Evolutionary conservation across 2,329 filamentous ascomycete genomes (phyloP), one percentile per base, ranked within the genome.

Genomic region (Phialemonium atrogriseum): DNA sequence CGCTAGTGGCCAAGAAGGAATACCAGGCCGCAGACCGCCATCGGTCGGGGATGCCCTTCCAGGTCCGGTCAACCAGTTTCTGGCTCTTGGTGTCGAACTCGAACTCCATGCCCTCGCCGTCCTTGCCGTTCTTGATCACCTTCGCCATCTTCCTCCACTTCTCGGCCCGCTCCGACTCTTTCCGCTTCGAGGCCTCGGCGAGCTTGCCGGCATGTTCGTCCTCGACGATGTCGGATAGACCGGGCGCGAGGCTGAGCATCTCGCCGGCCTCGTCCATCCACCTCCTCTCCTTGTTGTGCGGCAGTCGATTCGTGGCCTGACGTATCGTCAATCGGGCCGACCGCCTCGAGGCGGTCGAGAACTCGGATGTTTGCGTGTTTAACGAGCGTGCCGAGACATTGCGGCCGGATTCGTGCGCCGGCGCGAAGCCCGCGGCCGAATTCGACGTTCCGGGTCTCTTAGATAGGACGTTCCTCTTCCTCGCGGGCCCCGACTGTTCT

Each of bases 41-140:
- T 40, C 86, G 78, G 57, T 98, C 91, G 0, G 91, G 91, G 41
- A 98, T 94, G 18, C 91, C 91, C 54, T 98, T 98, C 91, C 91
- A 98, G 2, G 87, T 93, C 34, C 91, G 76, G 43, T 88, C 82
- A 36, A 94, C 79, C 25, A 98, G 66, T 55, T 95, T 88, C n/a
- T 83, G 70, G 52, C 82, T 84, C 41, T 71, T 77, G 22, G 74
- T 72, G 56, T 95, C 87, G 51, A 96, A 96, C 33, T 87, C 82
- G 47, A 76, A 78, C 39, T 75, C 60, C 59, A 75, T 77, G 29
- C 74, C 75, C 50, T 72, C 63, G 21, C 67, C 66, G 35, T 68
- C 61, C 15, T 51, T 59, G 23, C 64, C 66, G n/a, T 55, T 59
- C 30, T 62, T 70, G 37, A 68, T 52, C 14, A 74, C 57, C 45